Evolutionary conservation across 495 filamentous ascomycete species (phyloP), one percentile per base, ranked within the genome.

Genomic region (Penicilliopsis zonata): DNA sequence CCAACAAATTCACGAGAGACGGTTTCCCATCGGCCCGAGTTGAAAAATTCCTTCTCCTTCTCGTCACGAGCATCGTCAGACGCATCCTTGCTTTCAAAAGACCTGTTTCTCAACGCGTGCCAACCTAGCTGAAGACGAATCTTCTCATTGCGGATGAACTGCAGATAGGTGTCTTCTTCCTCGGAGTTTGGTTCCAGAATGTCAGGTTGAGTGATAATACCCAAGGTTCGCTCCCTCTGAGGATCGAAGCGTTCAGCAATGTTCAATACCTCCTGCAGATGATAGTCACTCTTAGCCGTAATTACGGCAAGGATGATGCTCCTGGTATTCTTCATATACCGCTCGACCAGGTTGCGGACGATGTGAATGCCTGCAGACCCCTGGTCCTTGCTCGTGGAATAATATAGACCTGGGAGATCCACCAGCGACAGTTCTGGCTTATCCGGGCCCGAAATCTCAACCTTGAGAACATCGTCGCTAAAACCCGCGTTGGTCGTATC

Each of bases 231-330:
- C 15, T 55, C 42, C 0, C 65, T 48, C 9, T 38, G 38, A 1
- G 47, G 37, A 33, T 74, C 70, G 24, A 59, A 49, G n/a, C 46
- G 37, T 28, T 54, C 44, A 2, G 59, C 59, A 3, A 60, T 41
- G 0, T 50, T 43, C 4, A 75, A 26, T 3, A 80, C 54, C 2
- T 50, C 40, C 36, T 80, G 75, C 18, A 61, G 61, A 5, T 61
- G 50, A 20, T 59, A 57, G 33, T 76, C 63, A 15, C 52, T 55
- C 9, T 59, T 61, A 0, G 72, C 74, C 4, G 55, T 61, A 1
- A 83, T 57, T 0, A 83, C 71, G 0, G 75, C 74, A 0, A 83
- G 58, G 22, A 82, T 75, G 31, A 83, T 75, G 40, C 62, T 73
- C 2, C 74, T 54, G 0, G 52, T 36, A 18, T 71, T 59, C 2